phyloP scores from a whole-genome alignment of 2,329 filamentous ascomycete species.

The Talaromyces albobiverticillius region DNA sequence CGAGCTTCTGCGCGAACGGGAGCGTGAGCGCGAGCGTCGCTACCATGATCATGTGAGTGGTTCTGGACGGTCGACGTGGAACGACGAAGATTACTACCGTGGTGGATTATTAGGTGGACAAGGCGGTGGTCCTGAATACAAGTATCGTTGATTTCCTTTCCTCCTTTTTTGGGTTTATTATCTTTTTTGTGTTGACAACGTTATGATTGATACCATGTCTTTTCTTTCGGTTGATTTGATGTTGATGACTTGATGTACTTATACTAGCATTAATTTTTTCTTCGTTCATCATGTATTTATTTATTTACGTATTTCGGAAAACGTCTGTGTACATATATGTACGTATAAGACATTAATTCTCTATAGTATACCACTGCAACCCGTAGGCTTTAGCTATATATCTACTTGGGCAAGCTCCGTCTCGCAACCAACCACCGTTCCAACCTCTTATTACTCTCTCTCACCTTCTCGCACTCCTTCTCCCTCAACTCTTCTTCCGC shows the following conservation, averaged over 20 bases:
- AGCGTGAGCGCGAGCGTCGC: conserved; percentile 29
- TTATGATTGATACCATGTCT: conserved; percentile 2
- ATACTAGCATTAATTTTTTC: too few species aligned
- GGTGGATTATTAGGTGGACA: conserved; percentile 30
- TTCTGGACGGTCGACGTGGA: conserved; percentile 24
- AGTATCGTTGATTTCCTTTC: conserved; percentile 11
- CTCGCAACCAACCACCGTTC: conserved; percentile 4
- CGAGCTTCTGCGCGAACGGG: conserved; percentile 25
- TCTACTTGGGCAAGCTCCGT: background rate
- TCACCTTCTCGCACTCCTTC: conserved; percentile 29
- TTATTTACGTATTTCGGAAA: background rate
- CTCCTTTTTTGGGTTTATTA: background rate
- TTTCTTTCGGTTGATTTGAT: too few species aligned
- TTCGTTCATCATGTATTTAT: background rate
- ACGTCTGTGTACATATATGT: too few species aligned
- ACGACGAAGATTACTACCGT: conserved; percentile 41
- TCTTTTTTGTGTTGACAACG: background rate
- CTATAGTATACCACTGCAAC: too few species aligned
- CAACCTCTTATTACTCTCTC: conserved; percentile 27
- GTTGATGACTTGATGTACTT: too few species aligned
- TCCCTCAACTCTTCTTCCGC: conserved; percentile 41
- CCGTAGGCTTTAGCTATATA: background rate
- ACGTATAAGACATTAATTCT: too few species aligned
- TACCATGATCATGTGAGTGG: conserved; percentile 26
- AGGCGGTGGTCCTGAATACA: conserved; percentile 22